Evolutionary conservation across 139 green algal species (phyloP).

Genomic region (Auxenochlorella pyrenoidosa): DNA sequence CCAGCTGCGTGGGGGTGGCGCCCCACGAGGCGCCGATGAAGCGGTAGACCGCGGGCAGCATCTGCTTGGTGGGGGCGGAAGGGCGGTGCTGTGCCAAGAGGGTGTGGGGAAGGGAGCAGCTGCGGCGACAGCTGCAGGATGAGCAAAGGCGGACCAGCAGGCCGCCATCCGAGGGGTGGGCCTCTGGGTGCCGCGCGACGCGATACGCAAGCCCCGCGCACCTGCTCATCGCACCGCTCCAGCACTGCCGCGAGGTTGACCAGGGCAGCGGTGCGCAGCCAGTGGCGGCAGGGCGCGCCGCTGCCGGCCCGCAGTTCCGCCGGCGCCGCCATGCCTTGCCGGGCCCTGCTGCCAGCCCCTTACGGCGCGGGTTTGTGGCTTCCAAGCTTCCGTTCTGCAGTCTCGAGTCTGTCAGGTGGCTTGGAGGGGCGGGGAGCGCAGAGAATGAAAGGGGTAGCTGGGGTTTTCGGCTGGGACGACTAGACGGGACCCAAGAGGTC

Average conservation of each 20-base stretch:
- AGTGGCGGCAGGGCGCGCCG: neutral
- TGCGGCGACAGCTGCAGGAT: too few species aligned
- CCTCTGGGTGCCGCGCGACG: too few species aligned
- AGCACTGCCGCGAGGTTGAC: conserved; percentile 78
- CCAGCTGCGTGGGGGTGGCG: conserved; percentile 76
- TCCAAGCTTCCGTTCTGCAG: too few species aligned
- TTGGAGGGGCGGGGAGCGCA: too few species aligned
- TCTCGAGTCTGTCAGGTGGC: too few species aligned
- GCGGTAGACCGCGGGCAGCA: conserved; percentile 85
- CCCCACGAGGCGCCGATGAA: conserved; percentile 66
- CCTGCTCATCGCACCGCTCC: conserved; percentile 55
- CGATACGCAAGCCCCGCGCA: neutral
- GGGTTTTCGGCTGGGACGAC: too few species aligned
- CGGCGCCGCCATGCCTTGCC: neutral
- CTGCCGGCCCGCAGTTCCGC: neutral
- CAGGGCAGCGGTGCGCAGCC: conserved; percentile 24
- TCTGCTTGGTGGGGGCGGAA: conserved; percentile 26
- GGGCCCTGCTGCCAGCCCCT: neutral
- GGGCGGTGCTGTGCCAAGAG: neutral
- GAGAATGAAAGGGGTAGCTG: too few species aligned
- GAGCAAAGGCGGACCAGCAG: too few species aligned
- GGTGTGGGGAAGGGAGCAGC: too few species aligned
- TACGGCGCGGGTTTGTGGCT: too few species aligned
- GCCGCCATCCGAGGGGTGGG: too few species aligned
- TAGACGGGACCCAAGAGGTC: too few species aligned